Evolutionary conservation across 1,284 basidiomycete species (phyloP).

Genomic region (Tylopilus orsonianus): DNA sequence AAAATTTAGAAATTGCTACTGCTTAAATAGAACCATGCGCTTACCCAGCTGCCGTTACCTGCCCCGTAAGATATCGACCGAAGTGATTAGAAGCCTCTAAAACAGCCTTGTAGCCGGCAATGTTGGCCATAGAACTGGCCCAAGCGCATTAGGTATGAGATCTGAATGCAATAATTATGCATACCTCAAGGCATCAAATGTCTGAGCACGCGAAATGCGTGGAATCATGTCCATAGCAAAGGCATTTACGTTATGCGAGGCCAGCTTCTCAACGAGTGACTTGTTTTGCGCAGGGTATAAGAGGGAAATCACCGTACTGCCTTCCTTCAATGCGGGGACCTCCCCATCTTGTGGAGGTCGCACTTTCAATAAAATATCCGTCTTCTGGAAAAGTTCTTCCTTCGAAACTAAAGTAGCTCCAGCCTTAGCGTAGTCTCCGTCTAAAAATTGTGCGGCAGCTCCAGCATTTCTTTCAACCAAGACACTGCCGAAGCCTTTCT

Average conservation of each 20-base stretch:
- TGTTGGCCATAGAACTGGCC: conserved; percentile 84
- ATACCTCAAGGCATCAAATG: conserved; percentile 81
- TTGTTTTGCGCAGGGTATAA: conserved; percentile 82
- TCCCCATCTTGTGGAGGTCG: conserved; percentile 68
- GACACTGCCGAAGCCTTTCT: conserved; percentile 76
- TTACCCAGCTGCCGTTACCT: conserved; percentile 84
- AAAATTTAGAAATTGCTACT: conserved; percentile 7
- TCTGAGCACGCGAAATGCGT: conserved; percentile 82
- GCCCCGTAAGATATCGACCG: conserved; percentile 83
- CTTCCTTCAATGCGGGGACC: conserved; percentile 58
- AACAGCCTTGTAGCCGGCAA: conserved; percentile 84
- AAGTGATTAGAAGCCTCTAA: conserved; percentile 85
- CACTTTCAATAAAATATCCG: conserved; percentile 83
- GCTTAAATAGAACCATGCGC: conserved; percentile 25
- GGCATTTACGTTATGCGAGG: conserved; percentile 60
- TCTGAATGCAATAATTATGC: neutral
- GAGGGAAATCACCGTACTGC: conserved; percentile 81
- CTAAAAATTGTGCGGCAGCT: conserved; percentile 69
- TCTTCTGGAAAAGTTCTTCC: conserved; percentile 58
- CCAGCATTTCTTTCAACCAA: conserved; percentile 76
- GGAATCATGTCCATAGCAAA: conserved; percentile 86
- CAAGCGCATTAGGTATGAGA: neutral
- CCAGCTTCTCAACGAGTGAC: conserved; percentile 63
- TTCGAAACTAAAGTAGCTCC: conserved; percentile 71
- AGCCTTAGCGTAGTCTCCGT: conserved; percentile 75